Percentiles rank a stretch among this genome's conserved stretches.
Evolutionary conservation across 129 eudicot species (phyloP).

Genomic region (Erigeron canadensis): DNA sequence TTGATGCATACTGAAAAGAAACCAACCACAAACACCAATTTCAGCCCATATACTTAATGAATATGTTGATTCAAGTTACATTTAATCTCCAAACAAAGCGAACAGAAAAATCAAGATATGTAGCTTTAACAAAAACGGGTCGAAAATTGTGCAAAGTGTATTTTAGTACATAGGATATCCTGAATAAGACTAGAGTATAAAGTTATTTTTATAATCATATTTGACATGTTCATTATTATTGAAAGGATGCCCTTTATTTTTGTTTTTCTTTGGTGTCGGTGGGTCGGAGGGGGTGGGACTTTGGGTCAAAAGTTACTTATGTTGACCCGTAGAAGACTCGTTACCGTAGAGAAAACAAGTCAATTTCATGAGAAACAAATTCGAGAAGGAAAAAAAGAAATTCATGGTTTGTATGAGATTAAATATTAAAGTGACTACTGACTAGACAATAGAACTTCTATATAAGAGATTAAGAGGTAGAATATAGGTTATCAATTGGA

Average conservation of each 20-base stretch:
- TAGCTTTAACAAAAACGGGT: constrained; percentile 10
- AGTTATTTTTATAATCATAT: constrained; percentile 1
- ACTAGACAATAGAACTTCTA: not conserved
- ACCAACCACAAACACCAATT: constrained; percentile 12
- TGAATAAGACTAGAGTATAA: not conserved
- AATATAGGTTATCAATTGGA: not conserved
- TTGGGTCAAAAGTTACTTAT: too few relatives aligned
- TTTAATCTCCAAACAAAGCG: not conserved
- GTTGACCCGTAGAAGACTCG: too few relatives aligned
- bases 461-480: constrained; percentile 6
- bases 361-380: not conserved
- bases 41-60: not conserved
- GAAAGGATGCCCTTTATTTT: too few relatives aligned
- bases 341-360: not conserved
- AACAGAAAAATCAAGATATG: not conserved
- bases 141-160: constrained; percentile 1
- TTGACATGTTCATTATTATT: too few relatives aligned
- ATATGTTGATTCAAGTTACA: not conserved
- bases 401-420: not conserved
- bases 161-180: not conserved
- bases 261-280: too few relatives aligned
- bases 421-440: not conserved
- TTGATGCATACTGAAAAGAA: constrained; percentile 48
- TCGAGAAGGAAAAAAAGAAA: not conserved
- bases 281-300: too few relatives aligned